These are phyloP conservation scores for Hygrocybe punicea DNA, from an alignment of 768 basidiomycete genomes.

Conservation along the genomic window DNA sequence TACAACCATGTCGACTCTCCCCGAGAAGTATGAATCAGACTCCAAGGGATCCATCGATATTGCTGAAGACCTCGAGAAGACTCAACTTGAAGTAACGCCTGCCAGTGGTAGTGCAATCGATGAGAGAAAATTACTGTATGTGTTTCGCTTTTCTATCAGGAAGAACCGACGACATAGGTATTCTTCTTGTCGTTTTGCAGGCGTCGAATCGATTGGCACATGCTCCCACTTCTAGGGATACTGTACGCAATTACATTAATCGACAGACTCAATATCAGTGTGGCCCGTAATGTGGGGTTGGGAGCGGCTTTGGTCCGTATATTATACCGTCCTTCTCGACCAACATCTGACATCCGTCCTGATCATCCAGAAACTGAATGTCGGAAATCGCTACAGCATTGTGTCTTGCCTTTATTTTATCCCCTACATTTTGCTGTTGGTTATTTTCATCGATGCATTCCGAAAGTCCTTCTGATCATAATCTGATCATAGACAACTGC, in stretches of 20 bases:
- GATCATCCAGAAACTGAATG: slow-evolving; percentile 31
- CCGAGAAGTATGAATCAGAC: too few relatives aligned
- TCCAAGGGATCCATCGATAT: too few relatives aligned
- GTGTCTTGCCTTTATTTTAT: slow-evolving; percentile 46
- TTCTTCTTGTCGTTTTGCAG: too few relatives aligned
- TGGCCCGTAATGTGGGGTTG: slow-evolving; percentile 43
- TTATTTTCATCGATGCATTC: neutral
- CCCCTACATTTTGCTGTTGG: slow-evolving; percentile 48
- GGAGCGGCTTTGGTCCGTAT: slow-evolving; percentile 37
- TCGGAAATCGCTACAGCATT: slow-evolving; percentile 45
- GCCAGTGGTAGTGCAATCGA: too few relatives aligned
- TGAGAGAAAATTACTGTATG: too few relatives aligned
- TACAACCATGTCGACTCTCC: too few relatives aligned
- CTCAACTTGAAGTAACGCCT: too few relatives aligned
- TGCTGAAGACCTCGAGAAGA: too few relatives aligned
- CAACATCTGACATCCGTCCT: slow-evolving; percentile 1
- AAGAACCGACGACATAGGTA: too few relatives aligned
- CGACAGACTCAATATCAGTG: slow-evolving; percentile 42
- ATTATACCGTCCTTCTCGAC: neutral
- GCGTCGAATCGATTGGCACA: slow-evolving; percentile 34
- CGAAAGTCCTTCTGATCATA: neutral
- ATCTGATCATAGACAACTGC: slow-evolving; percentile 35
- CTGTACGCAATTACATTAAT: slow-evolving; percentile 41
- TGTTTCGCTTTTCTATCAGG: too few relatives aligned
- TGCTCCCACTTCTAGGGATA: slow-evolving; percentile 40